These are phyloP conservation scores for Cryoendolithus antarcticus DNA, from an alignment of 2,329 filamentous ascomycete species.

Conservation along the genomic window DNA sequence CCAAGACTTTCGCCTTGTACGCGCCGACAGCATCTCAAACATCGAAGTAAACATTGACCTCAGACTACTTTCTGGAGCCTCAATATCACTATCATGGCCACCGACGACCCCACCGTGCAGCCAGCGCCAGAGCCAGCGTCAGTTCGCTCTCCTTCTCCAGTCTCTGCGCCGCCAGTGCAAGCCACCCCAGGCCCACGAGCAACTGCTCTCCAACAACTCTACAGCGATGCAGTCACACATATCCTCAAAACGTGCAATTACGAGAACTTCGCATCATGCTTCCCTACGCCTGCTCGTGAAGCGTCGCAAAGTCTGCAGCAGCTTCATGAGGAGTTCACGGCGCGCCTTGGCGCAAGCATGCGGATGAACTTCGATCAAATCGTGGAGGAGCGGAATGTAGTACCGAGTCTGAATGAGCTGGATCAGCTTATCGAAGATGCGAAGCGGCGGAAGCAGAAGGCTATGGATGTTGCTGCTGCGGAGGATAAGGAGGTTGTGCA, in stretches of 20 bases:
- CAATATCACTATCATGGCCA: conserved; percentile 1
- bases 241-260: conserved; percentile 50
- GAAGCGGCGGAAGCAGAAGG: conserved; percentile 36
- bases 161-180: conserved; percentile 34
- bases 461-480: conserved; percentile 3
- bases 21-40: no score
- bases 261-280: conserved; percentile 50
- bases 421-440: conserved; percentile 49
- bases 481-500: conserved; percentile 24
- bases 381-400: conserved; percentile 42
- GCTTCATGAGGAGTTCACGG: conserved; percentile 46
- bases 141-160: conserved; percentile 4
- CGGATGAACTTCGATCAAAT: conserved; percentile 48
- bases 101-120: conserved; percentile 1
- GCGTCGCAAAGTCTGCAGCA: conserved; percentile 44
- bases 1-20: no score
- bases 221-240: conserved; percentile 45
- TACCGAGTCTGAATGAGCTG: conserved; percentile 47
- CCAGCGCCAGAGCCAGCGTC: not conserved
- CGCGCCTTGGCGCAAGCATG: conserved; percentile 42
- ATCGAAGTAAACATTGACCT: no score
- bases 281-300: conserved; percentile 48
- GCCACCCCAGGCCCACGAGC: conserved; percentile 48
- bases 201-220: conserved; percentile 47
- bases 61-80: no score